Evolutionary conservation across 306 rosid genomes (phyloP), one percentile per base, ranked within the genome.

Genomic region (Sechiopsis laciniata): DNA sequence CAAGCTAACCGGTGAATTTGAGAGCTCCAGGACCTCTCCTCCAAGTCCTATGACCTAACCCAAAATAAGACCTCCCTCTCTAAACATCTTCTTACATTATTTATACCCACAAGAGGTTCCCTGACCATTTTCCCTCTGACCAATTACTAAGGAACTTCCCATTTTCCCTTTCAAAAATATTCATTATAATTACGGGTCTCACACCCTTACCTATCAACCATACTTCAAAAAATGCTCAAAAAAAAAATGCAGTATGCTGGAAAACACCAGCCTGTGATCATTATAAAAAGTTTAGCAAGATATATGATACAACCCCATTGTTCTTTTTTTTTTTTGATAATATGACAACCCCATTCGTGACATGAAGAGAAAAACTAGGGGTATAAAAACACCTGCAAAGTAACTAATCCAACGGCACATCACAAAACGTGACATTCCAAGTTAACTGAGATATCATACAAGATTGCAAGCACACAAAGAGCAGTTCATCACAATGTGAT

Each of bases 121-220:
- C 46, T 40, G 1, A 6, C 46, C 8, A 40, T 6, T 40, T 1
- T 40, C 46, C 46, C 8, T 40, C 46, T 40, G 6, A 40, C 9
- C 1, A 40, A 40, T 5, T 40, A 40, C 9, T 40, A 6, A 9
- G 9, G 46, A 40, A 40, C 46, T 40, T 40, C 46, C 46, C 6
- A 40, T 40, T 40, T 40, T 0, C 9, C 46, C 46, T 40, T 40
- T 40, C 46, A 5, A 40, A 9, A 40, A 40, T 40, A 40, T 40
- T 40, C 46, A 6, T 6, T 40, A 40, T 8, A 40, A 40, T 40
- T 40, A 40, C 9, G 46, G 46, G 5, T 40, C 46, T 40, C 6
- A 40, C 46, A 40, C 71, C 10, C 24, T 66, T 66, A 66, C 24
- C 50, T 40, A 17, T 14, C 71, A 15, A 65, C 72, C 29, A 66